Conservation (phyloP, 768 basidiomycete genomes). For the Panaeolus papilionaceus region DNA sequence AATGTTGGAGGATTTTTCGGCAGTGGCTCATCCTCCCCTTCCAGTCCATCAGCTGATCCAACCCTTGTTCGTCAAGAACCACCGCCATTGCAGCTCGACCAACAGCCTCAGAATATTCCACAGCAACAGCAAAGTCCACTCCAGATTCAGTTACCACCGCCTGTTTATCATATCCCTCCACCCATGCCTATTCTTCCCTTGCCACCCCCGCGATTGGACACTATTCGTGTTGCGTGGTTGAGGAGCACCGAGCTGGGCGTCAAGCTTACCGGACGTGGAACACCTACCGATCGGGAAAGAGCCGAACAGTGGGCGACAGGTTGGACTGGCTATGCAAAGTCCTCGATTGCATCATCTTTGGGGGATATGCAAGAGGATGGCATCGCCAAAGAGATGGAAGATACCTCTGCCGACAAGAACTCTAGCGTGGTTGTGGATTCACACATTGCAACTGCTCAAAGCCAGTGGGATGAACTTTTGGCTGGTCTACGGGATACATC, state of each 20-base stretch:
- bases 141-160: constrained; percentile 26
- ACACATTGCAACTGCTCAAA: background rate
- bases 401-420: constrained; percentile 24
- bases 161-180: constrained; percentile 21
- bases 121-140: constrained; percentile 26
- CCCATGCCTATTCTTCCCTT: constrained; percentile 36
- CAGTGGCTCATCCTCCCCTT: constrained; percentile 4
- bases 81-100: constrained; percentile 5
- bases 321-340: constrained; percentile 15
- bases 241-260: constrained; percentile 34
- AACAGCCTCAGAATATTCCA: constrained; percentile 16
- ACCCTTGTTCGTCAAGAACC: constrained; percentile 10
- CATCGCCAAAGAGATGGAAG: constrained; percentile 12
- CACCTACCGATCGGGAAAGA: constrained; percentile 38
- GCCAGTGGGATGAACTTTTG: constrained; percentile 7
- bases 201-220: constrained; percentile 41
- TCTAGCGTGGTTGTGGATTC: background rate
- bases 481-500: background rate
- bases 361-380: background rate
- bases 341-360: background rate
- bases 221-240: constrained; percentile 36
- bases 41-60: constrained; percentile 10
- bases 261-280: constrained; percentile 39
- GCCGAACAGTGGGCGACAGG: constrained; percentile 36
- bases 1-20: constrained; percentile 8